Base-by-base conservation (phyloP, 164 flowering plant genomes). In the Magnolia sinica region DNA sequence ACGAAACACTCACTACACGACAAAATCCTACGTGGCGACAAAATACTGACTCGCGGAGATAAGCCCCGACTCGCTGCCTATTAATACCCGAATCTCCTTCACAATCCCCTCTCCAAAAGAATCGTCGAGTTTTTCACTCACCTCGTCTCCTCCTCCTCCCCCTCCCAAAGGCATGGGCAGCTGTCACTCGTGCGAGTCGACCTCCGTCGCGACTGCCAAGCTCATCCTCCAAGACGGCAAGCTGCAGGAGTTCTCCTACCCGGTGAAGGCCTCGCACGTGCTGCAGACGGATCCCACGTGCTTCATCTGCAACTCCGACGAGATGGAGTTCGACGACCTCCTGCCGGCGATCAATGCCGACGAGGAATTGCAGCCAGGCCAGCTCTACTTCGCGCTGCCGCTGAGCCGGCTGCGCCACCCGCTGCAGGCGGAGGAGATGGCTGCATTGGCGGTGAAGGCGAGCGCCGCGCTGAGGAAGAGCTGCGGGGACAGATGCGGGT, bases 371-470 rank as follows among this genome's bases (percentile, higher is more conserved):
- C 92, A 84, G 45, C 88, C 83, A 3, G 99, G 97, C 0, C 91
- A 91, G 73, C 87, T 95, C 8, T 93, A 95, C 79, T 95, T 95
- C 70, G 89, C 87, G 7, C 75, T 95, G 64, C 99, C 97, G 3
- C 20, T 89, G 72, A 86, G 82, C 37, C 68, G 82, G 77, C 72
- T 95, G 19, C 73, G 72, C 29, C 81, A 78, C 2, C 92, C 87
- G 7, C 76, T 95, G 2, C 84, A 82, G 79, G 86, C 93, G 19
- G 88, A 88, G 64, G 95, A 90, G 67, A 90, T 95, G 92, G 98
- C 98, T 1, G 95, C 97, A 74, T 83, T 95, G 87, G 98, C 99
- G 1, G 98, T 91, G 0, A 91, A 90, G 73, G 98, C 99, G 8
- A 93, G 91, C 80, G 77, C 89, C n/a, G 91, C 90, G 3, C 72